Evolutionary conservation across 768 basidiomycete genomes (phyloP).

Genomic region (Pleurotus cornucopiae): DNA sequence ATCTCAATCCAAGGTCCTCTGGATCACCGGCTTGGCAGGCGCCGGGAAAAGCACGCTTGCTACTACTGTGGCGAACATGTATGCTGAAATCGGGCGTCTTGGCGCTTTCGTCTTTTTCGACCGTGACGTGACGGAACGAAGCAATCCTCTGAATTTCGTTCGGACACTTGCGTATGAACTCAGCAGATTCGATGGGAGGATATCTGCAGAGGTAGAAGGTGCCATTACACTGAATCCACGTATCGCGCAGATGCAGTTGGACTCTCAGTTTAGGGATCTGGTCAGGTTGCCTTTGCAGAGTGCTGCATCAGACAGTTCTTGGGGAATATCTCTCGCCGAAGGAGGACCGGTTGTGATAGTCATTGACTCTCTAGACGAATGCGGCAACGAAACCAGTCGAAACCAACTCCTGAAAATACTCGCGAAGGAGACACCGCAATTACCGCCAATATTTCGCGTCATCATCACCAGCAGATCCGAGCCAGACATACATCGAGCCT

Average conservation of each 20-base stretch:
- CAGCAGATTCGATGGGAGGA: slow-evolving; percentile 24
- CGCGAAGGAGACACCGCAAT: slow-evolving; percentile 11
- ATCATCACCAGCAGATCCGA: slow-evolving; percentile 24
- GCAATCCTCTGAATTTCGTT: slow-evolving; percentile 23
- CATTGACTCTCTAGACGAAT: slow-evolving; percentile 22
- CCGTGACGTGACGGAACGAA: slow-evolving; percentile 22
- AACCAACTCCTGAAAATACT: slow-evolving; percentile 18
- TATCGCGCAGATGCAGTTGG: slow-evolving; percentile 23
- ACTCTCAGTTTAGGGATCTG: slow-evolving; percentile 27
- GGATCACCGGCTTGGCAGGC: slow-evolving; percentile 11
- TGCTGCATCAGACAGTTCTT: background rate
- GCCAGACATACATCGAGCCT: slow-evolving; percentile 14
- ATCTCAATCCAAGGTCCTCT: slow-evolving; percentile 11
- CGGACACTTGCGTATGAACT: slow-evolving; percentile 31
- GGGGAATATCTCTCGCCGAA: background rate
- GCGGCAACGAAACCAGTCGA: slow-evolving; percentile 12
- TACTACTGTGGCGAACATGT: slow-evolving; percentile 29
- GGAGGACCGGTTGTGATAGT: slow-evolving; percentile 14
- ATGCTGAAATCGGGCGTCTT: slow-evolving; percentile 25
- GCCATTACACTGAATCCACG: slow-evolving; percentile 22
- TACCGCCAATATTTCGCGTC: slow-evolving; percentile 24
- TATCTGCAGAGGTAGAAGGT: slow-evolving; percentile 19
- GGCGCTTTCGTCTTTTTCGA: slow-evolving; percentile 32
- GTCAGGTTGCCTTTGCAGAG: slow-evolving; percentile 24
- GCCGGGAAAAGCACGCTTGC: slow-evolving; percentile 31